phyloP scores from a whole-genome alignment of 2,329 filamentous ascomycete genomes.

The Esteya vermicola region DNA sequence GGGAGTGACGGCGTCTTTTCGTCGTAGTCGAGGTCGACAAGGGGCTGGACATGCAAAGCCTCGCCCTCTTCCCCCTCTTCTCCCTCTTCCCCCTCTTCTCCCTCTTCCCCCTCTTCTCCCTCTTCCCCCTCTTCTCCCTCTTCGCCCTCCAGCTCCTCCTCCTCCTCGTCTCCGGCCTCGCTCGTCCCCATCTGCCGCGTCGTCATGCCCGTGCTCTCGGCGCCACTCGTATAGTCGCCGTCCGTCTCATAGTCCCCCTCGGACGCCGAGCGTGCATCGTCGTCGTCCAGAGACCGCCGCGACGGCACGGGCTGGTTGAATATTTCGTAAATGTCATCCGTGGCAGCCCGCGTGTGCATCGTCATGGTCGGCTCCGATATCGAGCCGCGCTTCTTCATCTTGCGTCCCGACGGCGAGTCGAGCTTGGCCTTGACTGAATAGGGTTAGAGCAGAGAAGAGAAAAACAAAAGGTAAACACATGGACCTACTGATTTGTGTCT shows the following conservation, averaged over 20 bases:
- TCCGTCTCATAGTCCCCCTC: slow-evolving; percentile 51
- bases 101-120: slow-evolving; percentile 31
- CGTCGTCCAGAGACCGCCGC: slow-evolving; percentile 19
- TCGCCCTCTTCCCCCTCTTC: slow-evolving; percentile 24
- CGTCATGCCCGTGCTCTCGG: slow-evolving; percentile 64
- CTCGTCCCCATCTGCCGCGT: slow-evolving; percentile 38
- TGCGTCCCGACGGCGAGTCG: slow-evolving; percentile 75
- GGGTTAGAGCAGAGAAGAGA: not conserved
- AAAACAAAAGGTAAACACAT: not conserved
- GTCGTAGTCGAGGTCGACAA: slow-evolving; percentile 13
- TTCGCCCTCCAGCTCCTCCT: slow-evolving; percentile 31
- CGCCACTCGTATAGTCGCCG: slow-evolving; percentile 68
- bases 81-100: slow-evolving; percentile 32
- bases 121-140: slow-evolving; percentile 30
- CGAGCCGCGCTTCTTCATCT: slow-evolving; percentile 61
- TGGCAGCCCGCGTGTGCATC: slow-evolving; percentile 84
- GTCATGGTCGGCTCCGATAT: slow-evolving; percentile 88
- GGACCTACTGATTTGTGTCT: slow-evolving; percentile 77
- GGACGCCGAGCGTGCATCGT: slow-evolving; percentile 26
- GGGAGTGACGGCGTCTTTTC: slow-evolving; percentile 10
- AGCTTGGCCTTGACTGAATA: slow-evolving; percentile 72
- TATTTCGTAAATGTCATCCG: slow-evolving; percentile 93
- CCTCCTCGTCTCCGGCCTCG: slow-evolving; percentile 31
- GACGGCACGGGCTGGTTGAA: slow-evolving; percentile 91
- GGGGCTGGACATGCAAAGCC: too few relatives aligned